Conservation (phyloP, 192 early-diverging fungal species). For the Coemansia pectinata region DNA sequence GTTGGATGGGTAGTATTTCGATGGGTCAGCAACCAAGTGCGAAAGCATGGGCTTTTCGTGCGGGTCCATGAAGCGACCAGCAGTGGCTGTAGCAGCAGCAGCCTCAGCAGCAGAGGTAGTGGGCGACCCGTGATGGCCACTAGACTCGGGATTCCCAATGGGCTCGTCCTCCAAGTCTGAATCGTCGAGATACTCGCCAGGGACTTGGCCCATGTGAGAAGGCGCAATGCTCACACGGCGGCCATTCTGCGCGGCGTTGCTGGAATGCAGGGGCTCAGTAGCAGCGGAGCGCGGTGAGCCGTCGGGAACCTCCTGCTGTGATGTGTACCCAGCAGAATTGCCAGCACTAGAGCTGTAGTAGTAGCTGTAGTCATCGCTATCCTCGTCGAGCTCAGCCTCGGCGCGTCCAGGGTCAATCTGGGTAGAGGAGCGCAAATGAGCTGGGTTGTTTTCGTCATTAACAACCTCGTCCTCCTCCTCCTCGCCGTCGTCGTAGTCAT, state of each 20-base stretch:
- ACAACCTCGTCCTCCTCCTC: constrained; percentile 14
- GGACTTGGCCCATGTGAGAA: constrained; percentile 32
- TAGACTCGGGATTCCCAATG: not conserved
- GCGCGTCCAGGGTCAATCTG: constrained; percentile 1
- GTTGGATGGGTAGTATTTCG: constrained; percentile 39
- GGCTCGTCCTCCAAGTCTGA: constrained; percentile 16
- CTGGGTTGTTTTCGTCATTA: not conserved
- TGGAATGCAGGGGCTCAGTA: not conserved
- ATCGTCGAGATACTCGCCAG: constrained; percentile 31
- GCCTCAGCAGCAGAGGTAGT: not conserved
- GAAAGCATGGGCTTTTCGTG: constrained; percentile 25
- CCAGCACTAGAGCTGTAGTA: constrained; percentile 42
- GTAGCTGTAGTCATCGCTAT: constrained; percentile 40
- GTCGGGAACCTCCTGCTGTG: constrained; percentile 5
- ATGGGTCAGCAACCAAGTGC: constrained; percentile 17
- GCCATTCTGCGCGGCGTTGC: constrained; percentile 6
- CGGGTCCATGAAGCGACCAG: constrained; percentile 5
- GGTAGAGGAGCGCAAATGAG: not conserved
- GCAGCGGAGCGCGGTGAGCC: not conserved
- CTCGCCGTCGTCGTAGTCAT: constrained; percentile 26
- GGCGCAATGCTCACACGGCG: constrained; percentile 45
- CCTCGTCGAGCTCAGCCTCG: constrained; percentile 26
- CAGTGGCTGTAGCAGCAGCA: not conserved
- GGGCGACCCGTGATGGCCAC: not conserved
- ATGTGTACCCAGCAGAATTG: constrained; percentile 13